Evolutionary conservation across 768 basidiomycete species (phyloP), one percentile per base, ranked within the genome.

Genomic region (Panaeolus cyanescens): DNA sequence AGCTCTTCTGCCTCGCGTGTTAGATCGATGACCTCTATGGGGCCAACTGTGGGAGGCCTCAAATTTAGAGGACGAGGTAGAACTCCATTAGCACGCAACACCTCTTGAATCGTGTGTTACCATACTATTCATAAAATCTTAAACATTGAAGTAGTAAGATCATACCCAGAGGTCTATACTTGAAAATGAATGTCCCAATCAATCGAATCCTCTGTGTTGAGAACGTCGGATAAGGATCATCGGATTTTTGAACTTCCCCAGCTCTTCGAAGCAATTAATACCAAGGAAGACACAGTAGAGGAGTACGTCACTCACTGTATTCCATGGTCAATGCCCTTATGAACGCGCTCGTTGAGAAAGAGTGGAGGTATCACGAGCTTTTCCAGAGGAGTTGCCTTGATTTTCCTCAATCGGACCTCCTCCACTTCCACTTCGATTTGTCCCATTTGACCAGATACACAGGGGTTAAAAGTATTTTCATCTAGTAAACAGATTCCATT

Each of bases 261-360:
- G 36, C 55, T 8, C 42, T 39, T 2, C 65, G 58, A 15, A 65
- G 33, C 30, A 9, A 5, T 58, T 32, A 32, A 34, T 28, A 19
- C 20, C 54, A 55, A 25, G 32, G 20, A 34, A 13, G 45, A 20
- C 6, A 12, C 10, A 6, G 30, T 19, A 32, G 22, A 42, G 4
- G 4, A 36, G 22, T 19, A 19, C 30, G 28, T 45, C 19, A 62
- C 71, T 33, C 25, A 72, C 74, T 59, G 58, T 15, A 70, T 62
- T 33, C 67, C 65, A 39, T 75, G 74, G 1, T 54, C 60, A 55
- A 71, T 61, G 12, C 63, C 68, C 39, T 72, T 74, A 59, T 74
- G 72, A 0, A 66, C 60, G 10, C 63, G 62, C 40, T 74, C 72
- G 34, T 74, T 68, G 0, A 74, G 62, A 5, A 59, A 25, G 28